Evolutionary conservation across 345 rosid species (phyloP), one percentile per base, ranked within the genome.

Genomic region (Trapa bicornis): DNA sequence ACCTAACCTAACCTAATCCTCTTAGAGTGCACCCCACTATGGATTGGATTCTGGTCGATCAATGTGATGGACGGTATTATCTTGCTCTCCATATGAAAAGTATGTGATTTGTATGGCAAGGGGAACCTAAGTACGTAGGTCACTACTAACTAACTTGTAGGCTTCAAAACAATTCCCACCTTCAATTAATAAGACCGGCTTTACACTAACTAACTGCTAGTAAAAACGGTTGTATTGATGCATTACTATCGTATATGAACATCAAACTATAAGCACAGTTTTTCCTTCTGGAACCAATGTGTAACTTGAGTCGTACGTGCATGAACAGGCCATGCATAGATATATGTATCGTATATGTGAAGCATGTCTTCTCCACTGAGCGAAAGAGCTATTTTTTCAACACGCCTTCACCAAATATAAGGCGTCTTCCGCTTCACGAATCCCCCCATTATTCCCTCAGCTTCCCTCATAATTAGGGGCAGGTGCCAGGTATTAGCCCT

Each of bases 381-480:
- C 37, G 17, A 17, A 56, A 22, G 29, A 22, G 29, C 29, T 22
- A 22, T 22, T 29, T 36, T 65, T 65, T 56, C 73, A 54, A 41
- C 73, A 64, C 54, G 52, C 63, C 14, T 63, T 37, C 61, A 64
- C 67, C 72, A 70, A 50, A 43, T 35, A 10, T 35, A 10, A 70
- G 67, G 38, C 68, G 37, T 2, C 63, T 58, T 58, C 38, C 63
- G 16, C 32, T 10, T 37, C 63, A 58, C 63, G 63, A 32, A 57
- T 57, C 2, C 5, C 61, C 32, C 61, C 1, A 22, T 57, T 22
- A 36, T 32, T n/a, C 29, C 35, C 38, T 57, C 11, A 58, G 6
- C 38, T 32, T 58, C 32, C 63, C 15, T 32, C 37, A 11, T 58
- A 32, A 22, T 22, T 22, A 58, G 15, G 3, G 38, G 15, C 56